Base-by-base conservation (phyloP, 129 eudicot genomes). In the Calendula officinalis region DNA sequence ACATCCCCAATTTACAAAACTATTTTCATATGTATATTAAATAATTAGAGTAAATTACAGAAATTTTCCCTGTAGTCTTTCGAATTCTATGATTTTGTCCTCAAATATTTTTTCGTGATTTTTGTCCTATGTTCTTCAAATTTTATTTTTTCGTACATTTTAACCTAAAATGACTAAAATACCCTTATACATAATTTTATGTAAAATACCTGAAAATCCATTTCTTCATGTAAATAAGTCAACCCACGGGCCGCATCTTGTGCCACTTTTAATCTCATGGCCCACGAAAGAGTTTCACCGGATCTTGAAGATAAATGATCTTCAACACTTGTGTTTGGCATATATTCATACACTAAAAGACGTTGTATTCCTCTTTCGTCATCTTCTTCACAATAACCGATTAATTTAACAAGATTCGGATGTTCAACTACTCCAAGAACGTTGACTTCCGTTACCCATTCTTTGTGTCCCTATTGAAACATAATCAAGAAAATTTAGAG, bases 171-270 rank as follows among this genome's bases (percentile, higher is more conserved):
- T 22, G 30, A 22, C 30, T 22, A 22, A 22, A 22, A 22, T 22
- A 22, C 30, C 30, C 30, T 22, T 22, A 22, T 2, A 22, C 30
- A 22, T 22, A 22, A 12, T 3, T 7, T 33, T 17, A 6, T 16
- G 4, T 49, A 75, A 45, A 32, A 5, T 30, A 89, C 97, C 97
- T 89, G 97, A 75, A 85, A 85, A 56, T 85, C 96, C 97, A 89
- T 89, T 75, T 78, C 85, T 74, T 85, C 96, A 13, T 89, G 96
- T 42, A 89, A 75, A 76, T 85, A 89, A 3, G 90, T 53, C 56
- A 89, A 78, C 50, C 97, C 97, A 67, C 95, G 88, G 39, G 96
- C 96, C 73, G 96, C 85, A 58, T 89, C 94, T 67, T 81, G 85
- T 13, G 97, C 97, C 57, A 89, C 81, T 78, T 81, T 85, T 1